Evolutionary conservation across 306 rosid genomes (phyloP).

Genomic region (Cucurbita argyrosperma): DNA sequence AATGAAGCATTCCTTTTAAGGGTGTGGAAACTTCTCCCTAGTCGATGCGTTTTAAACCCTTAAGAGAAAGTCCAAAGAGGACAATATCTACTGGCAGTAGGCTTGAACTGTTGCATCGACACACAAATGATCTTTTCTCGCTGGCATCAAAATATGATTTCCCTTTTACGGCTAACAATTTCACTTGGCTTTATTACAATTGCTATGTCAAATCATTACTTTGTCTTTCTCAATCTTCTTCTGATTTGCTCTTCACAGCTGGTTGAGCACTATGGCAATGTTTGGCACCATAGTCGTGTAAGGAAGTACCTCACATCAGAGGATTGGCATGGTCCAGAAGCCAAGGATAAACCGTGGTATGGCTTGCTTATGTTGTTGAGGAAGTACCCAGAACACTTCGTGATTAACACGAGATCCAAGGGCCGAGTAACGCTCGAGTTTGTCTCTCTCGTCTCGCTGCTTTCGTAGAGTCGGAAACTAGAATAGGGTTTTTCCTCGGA

Average conservation of each 20-base stretch:
- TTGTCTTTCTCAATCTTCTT: not conserved
- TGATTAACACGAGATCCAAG: conserved; percentile 93
- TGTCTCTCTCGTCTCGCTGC: conserved; percentile 86
- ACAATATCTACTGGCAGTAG: too few relatives aligned
- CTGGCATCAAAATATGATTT: not conserved
- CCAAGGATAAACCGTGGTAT: conserved; percentile 96
- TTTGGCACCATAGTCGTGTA: conserved; percentile 85
- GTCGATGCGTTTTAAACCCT: too few relatives aligned
- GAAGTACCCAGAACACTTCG: conserved; percentile 96
- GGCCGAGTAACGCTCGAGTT: conserved; percentile 69
- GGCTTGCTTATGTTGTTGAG: conserved; percentile 86
- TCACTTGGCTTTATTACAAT: not conserved
- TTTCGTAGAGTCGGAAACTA: conserved; percentile 28
- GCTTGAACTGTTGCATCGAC: not conserved
- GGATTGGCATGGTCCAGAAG: conserved; percentile 77
- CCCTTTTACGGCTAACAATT: not conserved
- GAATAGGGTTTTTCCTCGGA: not conserved
- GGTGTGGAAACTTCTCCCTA: too few relatives aligned
- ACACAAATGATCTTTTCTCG: not conserved
- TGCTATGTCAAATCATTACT: too few relatives aligned
- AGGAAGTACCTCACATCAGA: conserved; percentile 82
- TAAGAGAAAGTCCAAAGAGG: too few relatives aligned
- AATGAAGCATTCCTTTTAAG: too few relatives aligned
- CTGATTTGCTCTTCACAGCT: conserved; percentile 27
- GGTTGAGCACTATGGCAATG: conserved; percentile 54